Base-by-base conservation (phyloP, 1,139 yeast genomes). In the Debaryomyces singareniensis region DNA sequence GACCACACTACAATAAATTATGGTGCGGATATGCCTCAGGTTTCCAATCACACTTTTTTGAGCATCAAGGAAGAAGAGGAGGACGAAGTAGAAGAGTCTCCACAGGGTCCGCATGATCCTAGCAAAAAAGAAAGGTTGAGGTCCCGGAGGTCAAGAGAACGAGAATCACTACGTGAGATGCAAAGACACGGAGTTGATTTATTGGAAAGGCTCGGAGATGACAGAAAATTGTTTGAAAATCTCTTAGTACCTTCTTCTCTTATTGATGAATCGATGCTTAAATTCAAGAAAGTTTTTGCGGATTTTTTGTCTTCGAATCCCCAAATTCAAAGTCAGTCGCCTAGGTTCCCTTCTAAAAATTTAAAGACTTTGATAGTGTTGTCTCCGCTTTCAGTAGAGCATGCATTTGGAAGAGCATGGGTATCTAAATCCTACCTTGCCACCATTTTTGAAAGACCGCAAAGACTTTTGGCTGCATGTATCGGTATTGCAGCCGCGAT, bases 391-490 rank as follows among this genome's bases (percentile, higher is more conserved):
- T 73, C 81, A 1, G 57, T 78, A 2, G 74, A 75, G 39, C 94
- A 84, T 53, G 75, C 75, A 3, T 84, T 82, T 51, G 78, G 86
- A 7, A 63, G 95, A 27, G 62, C 65, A 29, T 84, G 95, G 95
- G 86, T 78, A 2, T 62, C 86, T 6, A 81, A 80, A 47, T 57
- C 77, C 2, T 80, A 81, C 45, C 55, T 72, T 28, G 62, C 79
- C 13, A 75, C 91, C 0, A 79, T 85, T 27, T 93, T 85, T 20
- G 95, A 85, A 52, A 61, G 94, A 28, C 95, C 95, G 1, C 91
- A 85, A 54, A 60, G 95, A 28, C 58, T 85, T 29, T 61, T 80
- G 37, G 94, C 95, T 0, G 67, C 81, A 11, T 75, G 87, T 15
- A 61, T 85, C 38, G 95, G 95, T 1, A 71, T 85, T 13, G 75